These are phyloP conservation scores for Stemphylium beticola DNA, from an alignment of 2,329 filamentous ascomycete genomes.

Conservation along the genomic window DNA sequence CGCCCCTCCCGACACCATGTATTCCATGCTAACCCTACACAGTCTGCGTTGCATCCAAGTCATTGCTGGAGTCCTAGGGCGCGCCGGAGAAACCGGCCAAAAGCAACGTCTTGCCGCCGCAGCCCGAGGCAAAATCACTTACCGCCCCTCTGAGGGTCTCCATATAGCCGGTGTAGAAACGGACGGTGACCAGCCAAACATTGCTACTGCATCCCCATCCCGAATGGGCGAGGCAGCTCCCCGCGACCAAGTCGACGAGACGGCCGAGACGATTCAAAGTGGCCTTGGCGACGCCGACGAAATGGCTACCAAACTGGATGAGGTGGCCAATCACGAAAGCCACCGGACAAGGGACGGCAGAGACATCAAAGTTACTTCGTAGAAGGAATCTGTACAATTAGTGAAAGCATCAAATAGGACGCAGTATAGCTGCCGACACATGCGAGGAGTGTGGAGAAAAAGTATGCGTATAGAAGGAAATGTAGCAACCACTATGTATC, in stretches of 20 bases:
- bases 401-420: not conserved
- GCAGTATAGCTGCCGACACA: not conserved
- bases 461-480: not conserved
- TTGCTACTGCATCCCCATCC: not conserved
- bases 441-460: not conserved
- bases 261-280: not conserved
- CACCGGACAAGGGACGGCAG: conserved; percentile 32
- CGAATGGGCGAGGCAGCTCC: conserved; percentile 5
- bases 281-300: conserved; percentile 24
- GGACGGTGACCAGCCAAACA: not conserved
- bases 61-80: conserved; percentile 83
- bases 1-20: not conserved
- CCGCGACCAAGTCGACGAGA: conserved; percentile 1
- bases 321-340: conserved; percentile 28
- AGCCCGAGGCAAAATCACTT: conserved; percentile 67
- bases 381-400: conserved; percentile 2
- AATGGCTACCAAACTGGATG: conserved; percentile 31
- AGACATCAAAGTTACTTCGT: conserved; percentile 26
- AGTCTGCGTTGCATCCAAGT: conserved; percentile 83
- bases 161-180: conserved; percentile 24
- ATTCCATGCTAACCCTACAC: conserved; percentile 21
- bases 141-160: conserved; percentile 43
- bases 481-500: not conserved
- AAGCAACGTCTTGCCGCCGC: conserved; percentile 69
- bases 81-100: conserved; percentile 81